These are phyloP conservation scores for Phytopythium montanum DNA, from an alignment of 352 stramenopile species.

Conservation along the genomic window DNA sequence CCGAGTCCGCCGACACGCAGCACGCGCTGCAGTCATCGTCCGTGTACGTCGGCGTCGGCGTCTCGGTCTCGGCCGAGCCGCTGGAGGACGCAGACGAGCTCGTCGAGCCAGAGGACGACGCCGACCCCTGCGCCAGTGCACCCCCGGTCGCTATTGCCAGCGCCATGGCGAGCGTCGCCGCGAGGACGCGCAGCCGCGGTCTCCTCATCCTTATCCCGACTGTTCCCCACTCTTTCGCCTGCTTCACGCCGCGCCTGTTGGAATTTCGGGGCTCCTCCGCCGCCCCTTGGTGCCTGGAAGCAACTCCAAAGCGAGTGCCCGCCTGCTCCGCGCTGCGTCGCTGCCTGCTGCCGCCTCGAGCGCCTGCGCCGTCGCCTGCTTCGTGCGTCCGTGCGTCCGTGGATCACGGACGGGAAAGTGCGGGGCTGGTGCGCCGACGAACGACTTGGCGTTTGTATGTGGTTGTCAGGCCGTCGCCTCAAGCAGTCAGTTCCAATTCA, in stretches of 20 bases:
- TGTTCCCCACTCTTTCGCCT: neutral
- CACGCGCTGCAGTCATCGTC: slow-evolving; percentile 65
- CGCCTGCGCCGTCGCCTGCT: neutral
- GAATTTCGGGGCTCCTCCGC: neutral
- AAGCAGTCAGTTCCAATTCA: neutral
- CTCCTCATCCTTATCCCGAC: neutral
- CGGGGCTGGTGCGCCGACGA: neutral
- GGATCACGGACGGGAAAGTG: slow-evolving; percentile 1
- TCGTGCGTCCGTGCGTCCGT: neutral
- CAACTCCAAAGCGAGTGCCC: neutral
- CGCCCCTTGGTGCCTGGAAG: too few relatives aligned
- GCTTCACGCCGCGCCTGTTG: neutral
- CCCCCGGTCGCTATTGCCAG: neutral
- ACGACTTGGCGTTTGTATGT: neutral
- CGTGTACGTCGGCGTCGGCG: slow-evolving; percentile 9
- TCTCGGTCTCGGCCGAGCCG: neutral
- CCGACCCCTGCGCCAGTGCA: neutral
- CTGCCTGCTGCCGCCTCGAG: neutral
- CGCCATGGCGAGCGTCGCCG: neutral
- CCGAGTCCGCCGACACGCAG: slow-evolving; percentile 25
- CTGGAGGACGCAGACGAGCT: neutral
- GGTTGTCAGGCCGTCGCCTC: neutral
- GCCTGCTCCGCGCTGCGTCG: neutral
- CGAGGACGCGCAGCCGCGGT: neutral
- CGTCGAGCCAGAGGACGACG: slow-evolving; percentile 3